Base-by-base conservation (phyloP, 805 yeast genomes). In the Scheffersomyces ergatensis region DNA sequence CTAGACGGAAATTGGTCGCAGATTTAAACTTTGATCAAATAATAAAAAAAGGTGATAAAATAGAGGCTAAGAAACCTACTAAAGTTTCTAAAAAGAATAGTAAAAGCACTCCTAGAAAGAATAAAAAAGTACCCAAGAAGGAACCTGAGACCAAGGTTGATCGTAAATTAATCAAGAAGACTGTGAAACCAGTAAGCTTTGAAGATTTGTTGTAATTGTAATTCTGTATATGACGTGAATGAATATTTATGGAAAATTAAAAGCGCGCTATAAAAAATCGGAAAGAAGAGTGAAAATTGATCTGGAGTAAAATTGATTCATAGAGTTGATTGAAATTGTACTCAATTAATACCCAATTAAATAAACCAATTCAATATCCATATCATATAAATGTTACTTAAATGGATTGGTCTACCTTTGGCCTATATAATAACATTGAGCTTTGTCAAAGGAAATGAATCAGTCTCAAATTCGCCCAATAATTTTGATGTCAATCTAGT, bases 1-100 rank as follows among this genome's bases (percentile, higher is more conserved):
- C 32, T 13, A 48, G 65, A 24, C 48, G 58, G 18, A 61, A 61
- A 34, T 43, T 58, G 16, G 65, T 61, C 14, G 65, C 64, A 1
- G 56, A 57, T 29, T 42, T 61, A 29, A 51, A 58, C 35, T 60
- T 61, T 32, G 56, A 54, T 23, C 62, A 61, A 39, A 58, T 61
- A n/a, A 42, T 61, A 19, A 47, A 47, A 15, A 53, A 53, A 38
- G 54, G 54, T 13, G 45, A 46, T 11, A 46, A 38, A 25, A 37
- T 44, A 36, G 35, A 33, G n/a, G 8, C 19, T n/a, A 24, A 12
- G 34, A 24, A 15, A 13, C 36, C 13, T 19, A 8, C 19, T 14
- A 15, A 27, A 13, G 20, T 11, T 26, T 37, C 25, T 11, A 25
- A 17, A 9, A 19, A 19, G 14, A 16, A 12, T 19, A 16, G 4